Evolutionary conservation across 2,329 filamentous ascomycete genomes (phyloP).

Genomic region (Epichloe amarillans): DNA sequence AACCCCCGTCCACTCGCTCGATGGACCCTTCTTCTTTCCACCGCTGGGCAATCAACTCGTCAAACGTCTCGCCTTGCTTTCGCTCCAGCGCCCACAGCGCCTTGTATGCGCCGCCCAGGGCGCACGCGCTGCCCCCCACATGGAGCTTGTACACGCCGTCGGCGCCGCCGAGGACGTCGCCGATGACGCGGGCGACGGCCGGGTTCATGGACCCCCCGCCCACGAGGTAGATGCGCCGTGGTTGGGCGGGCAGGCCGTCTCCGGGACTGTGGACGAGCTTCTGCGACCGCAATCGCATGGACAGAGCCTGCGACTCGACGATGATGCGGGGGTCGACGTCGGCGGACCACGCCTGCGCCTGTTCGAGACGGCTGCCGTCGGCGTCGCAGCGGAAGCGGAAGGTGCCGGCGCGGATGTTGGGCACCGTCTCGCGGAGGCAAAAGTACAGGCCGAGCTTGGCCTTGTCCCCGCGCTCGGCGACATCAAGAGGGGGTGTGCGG

Average conservation of each 20-base stretch:
- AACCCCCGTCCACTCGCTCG: slow-evolving; percentile 71
- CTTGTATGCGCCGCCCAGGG: slow-evolving; percentile 87
- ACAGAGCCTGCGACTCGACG: slow-evolving; percentile 89
- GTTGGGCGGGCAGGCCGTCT: slow-evolving; percentile 58
- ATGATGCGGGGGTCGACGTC: slow-evolving; percentile 66
- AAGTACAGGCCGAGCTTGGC: slow-evolving; percentile 92
- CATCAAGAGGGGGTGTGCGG: slow-evolving; percentile 56
- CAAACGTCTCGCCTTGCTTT: slow-evolving; percentile 59
- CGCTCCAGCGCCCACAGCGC: slow-evolving; percentile 84
- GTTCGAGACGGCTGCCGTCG: slow-evolving; percentile 37
- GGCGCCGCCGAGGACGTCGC: slow-evolving; percentile 73
- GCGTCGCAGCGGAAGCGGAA: slow-evolving; percentile 63
- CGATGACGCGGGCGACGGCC: slow-evolving; percentile 73
- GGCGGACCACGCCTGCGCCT: slow-evolving; percentile 28
- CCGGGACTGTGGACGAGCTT: slow-evolving; percentile 52
- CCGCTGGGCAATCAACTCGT: slow-evolving; percentile 67
- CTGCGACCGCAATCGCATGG: slow-evolving; percentile 72
- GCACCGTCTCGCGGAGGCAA: slow-evolving; percentile 87
- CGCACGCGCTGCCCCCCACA: slow-evolving; percentile 85
- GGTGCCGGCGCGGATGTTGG: slow-evolving; percentile 72
- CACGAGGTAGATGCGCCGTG: slow-evolving; percentile 82
- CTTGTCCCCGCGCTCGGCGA: slow-evolving; percentile 36
- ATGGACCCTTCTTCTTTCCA: slow-evolving; percentile 82
- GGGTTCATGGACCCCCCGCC: slow-evolving; percentile 78
- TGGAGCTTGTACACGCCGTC: slow-evolving; percentile 91